Evolutionary conservation across 805 yeast genomes (phyloP), one percentile per base, ranked within the genome.

Genomic region (Lachancea fermentati): DNA sequence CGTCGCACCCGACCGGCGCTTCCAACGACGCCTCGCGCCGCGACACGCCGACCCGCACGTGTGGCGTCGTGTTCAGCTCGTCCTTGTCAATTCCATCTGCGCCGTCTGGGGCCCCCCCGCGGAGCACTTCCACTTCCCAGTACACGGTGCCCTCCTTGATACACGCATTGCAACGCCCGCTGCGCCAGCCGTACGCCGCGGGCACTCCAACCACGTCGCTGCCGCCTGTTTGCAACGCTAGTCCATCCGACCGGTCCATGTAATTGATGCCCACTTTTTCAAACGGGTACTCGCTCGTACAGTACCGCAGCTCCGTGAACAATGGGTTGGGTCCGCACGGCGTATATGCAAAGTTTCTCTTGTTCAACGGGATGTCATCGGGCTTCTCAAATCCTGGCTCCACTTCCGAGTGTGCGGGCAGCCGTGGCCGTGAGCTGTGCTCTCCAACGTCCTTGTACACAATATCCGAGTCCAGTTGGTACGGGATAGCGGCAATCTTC

Each of bases 1-100:
- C 91, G 61, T 93, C 97, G 53, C 77, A 86, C 2, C 99, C 99
- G 4, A 89, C 93, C 0, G 99, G 97, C 0, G 95, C 95, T 50
- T 91, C 97, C 32, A 89, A 62, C 36, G 87, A 76, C 2, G 96
- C 93, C 55, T 91, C 97, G 46, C 87, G 72, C 38, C 97, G 67
- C 0, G 82, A 82, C 28, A 91, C 56, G 0, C 99, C 99, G 19
- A 89, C 56, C 19, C 98, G 65, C 1, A 93, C 87, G 58, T 89
- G 91, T 1, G 63, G 53, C 4, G 52, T 46, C 4, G 52, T 50
- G 44, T 64, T 64, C 26, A 63, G 52, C 30, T 55, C 49, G 24
- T 55, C 57, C 32, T 52, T 55, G 28, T 45, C 43, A 16, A 24
- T 43, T 2, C 43, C 49, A 1, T 48, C 56, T 25, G 64, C 65